Evolutionary conservation across 805 yeast genomes (phyloP).

Genomic region (Scheffersomyces spartinae): DNA sequence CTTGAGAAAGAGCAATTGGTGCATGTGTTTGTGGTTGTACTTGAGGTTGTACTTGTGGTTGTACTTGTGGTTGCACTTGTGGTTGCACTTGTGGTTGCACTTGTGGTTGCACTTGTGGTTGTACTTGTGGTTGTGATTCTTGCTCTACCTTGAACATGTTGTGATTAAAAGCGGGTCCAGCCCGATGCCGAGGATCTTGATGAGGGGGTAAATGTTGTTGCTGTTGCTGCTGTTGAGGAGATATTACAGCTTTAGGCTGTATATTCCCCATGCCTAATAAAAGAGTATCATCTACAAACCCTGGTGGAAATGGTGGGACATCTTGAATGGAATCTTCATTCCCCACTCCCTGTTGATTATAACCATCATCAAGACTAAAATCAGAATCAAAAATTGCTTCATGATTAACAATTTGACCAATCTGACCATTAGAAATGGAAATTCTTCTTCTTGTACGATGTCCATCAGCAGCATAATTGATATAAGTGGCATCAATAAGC

Average conservation of each 20-base stretch:
- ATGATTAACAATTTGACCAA: slow-evolving; percentile 55
- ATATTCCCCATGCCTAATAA: no score
- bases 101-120: slow-evolving; percentile 1
- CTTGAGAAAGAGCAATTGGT: neutral
- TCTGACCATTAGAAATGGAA: slow-evolving; percentile 78
- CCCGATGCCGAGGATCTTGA: slow-evolving; percentile 1
- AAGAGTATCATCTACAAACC: no score
- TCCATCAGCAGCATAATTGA: slow-evolving; percentile 25
- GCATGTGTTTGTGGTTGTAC: slow-evolving; percentile 1
- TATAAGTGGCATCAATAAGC: slow-evolving; percentile 30
- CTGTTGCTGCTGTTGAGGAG: slow-evolving; percentile 7
- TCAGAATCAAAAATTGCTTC: slow-evolving; percentile 25
- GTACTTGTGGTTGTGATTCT: slow-evolving; percentile 2
- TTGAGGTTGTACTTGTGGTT: slow-evolving; percentile 1
- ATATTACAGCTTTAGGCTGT: no score
- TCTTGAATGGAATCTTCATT: no score
- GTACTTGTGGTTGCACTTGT: slow-evolving; percentile 1
- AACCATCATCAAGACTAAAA: slow-evolving; percentile 9
- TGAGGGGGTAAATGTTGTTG: slow-evolving; percentile 3
- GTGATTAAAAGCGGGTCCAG: slow-evolving; percentile 2
- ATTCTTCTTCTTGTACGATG: slow-evolving; percentile 47
- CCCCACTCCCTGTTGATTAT: no score
- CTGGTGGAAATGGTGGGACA: no score
- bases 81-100: neutral
- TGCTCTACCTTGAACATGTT: slow-evolving; percentile 1